Conservation (phyloP, 1,139 yeast genomes). For the Zygosaccharomyces sapae region DNA sequence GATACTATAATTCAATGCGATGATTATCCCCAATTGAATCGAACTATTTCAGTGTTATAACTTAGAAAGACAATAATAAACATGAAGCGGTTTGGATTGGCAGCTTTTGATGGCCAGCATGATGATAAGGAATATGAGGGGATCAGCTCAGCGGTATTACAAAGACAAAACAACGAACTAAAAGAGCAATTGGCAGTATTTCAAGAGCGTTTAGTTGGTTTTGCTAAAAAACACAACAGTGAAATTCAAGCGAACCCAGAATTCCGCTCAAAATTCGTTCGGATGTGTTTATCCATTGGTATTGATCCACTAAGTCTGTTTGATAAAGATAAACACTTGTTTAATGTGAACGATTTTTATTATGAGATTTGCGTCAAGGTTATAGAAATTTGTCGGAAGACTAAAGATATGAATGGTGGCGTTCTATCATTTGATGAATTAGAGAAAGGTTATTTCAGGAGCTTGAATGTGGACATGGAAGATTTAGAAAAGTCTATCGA, state of each 20-base stretch:
- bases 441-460: constrained; percentile 37
- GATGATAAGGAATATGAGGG: constrained; percentile 15
- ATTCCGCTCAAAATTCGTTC: constrained; percentile 65
- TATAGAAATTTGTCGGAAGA: constrained; percentile 68
- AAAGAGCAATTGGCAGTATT: constrained; percentile 57
- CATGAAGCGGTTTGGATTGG: constrained; percentile 33
- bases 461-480: constrained; percentile 39
- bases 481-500: constrained; percentile 51
- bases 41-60: background rate
- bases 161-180: constrained; percentile 49
- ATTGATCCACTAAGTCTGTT: constrained; percentile 64
- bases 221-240: constrained; percentile 58
- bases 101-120: constrained; percentile 26
- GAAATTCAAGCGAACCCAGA: constrained; percentile 63
- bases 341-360: constrained; percentile 50
- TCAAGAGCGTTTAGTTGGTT: constrained; percentile 55
- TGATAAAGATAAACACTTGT: constrained; percentile 36
- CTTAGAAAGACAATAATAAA: background rate
- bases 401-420: constrained; percentile 76
- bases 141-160: constrained; percentile 28
- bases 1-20: too few species aligned
- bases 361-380: constrained; percentile 67
- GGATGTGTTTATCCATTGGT: constrained; percentile 73
- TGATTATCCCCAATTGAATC: too few species aligned
- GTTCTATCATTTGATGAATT: constrained; percentile 63